Evolutionary conservation across 805 yeast genomes (phyloP).

Genomic region (Candida jianshihensis): DNA sequence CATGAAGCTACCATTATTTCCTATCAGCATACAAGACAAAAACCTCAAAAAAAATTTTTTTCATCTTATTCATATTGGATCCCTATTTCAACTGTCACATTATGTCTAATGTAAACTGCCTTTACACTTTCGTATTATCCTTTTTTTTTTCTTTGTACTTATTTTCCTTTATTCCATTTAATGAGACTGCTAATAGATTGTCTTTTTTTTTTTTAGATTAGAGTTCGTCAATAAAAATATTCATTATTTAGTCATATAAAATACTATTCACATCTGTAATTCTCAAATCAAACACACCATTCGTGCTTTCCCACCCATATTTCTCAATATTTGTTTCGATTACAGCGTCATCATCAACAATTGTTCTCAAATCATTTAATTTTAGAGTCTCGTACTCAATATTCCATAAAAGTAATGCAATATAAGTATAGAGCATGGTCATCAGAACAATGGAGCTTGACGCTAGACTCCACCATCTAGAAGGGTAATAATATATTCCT

Average conservation of each 20-base stretch:
- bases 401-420: constrained; percentile 65
- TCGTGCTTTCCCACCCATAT: constrained; percentile 53
- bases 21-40: too few relatives aligned
- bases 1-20: too few relatives aligned
- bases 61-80: neutral
- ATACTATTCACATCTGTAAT: constrained; percentile 61
- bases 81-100: neutral
- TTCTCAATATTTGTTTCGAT: constrained; percentile 19
- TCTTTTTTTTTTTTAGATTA: too few relatives aligned
- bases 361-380: constrained; percentile 50
- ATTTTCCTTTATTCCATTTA: too few relatives aligned
- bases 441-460: constrained; percentile 66
- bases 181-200: too few relatives aligned
- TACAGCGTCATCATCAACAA: constrained; percentile 57
- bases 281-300: constrained; percentile 86
- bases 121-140: too few relatives aligned
- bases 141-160: too few relatives aligned
- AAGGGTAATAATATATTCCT: constrained; percentile 71
- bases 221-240: too few relatives aligned
- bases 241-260: constrained; percentile 41
- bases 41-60: too few relatives aligned
- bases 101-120: neutral
- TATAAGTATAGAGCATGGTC: constrained; percentile 64
- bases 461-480: constrained; percentile 86
- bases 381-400: constrained; percentile 64